Conservation (phyloP, 1,139 yeast species). For the Pichia sp. region DNA sequence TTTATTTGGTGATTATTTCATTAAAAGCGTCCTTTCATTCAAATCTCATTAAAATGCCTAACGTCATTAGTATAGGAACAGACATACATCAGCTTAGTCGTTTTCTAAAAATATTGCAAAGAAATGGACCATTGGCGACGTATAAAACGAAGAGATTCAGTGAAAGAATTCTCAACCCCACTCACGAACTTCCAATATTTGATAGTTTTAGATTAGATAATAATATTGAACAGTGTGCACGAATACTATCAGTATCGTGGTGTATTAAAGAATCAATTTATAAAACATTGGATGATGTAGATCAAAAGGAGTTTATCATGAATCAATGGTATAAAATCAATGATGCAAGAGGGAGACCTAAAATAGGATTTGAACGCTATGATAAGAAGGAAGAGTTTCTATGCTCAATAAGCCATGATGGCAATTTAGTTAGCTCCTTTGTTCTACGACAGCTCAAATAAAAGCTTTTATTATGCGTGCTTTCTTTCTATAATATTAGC, state of each 20-base stretch:
- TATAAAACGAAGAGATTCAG: slow-evolving; percentile 37
- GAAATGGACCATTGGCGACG: slow-evolving; percentile 27
- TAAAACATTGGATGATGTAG: slow-evolving; percentile 46
- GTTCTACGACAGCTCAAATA: slow-evolving; percentile 38
- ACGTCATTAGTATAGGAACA: slow-evolving; percentile 49
- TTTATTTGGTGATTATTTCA: neutral
- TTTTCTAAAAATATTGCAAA: slow-evolving; percentile 38
- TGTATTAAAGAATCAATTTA: slow-evolving; percentile 71
- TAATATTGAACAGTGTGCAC: slow-evolving; percentile 28
- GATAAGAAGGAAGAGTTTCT: slow-evolving; percentile 40
- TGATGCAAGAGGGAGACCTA: slow-evolving; percentile 34
- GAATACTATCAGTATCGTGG: slow-evolving; percentile 51
- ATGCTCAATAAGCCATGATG: slow-evolving; percentile 61
- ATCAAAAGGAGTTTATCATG: slow-evolving; percentile 50
- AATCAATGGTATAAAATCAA: slow-evolving; percentile 53
- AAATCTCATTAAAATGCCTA: slow-evolving; percentile 14
- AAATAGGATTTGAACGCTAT: slow-evolving; percentile 33
- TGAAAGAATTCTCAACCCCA: slow-evolving; percentile 44
- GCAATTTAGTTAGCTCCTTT: slow-evolving; percentile 37
- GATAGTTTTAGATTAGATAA: slow-evolving; percentile 13
- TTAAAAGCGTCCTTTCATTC: neutral
- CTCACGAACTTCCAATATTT: slow-evolving; percentile 40
- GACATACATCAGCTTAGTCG: slow-evolving; percentile 52
- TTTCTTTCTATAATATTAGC: neutral
- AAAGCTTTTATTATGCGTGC: neutral